Base-by-base conservation (phyloP, 2,329 filamentous ascomycete genomes). In the Hortaea werneckii region DNA sequence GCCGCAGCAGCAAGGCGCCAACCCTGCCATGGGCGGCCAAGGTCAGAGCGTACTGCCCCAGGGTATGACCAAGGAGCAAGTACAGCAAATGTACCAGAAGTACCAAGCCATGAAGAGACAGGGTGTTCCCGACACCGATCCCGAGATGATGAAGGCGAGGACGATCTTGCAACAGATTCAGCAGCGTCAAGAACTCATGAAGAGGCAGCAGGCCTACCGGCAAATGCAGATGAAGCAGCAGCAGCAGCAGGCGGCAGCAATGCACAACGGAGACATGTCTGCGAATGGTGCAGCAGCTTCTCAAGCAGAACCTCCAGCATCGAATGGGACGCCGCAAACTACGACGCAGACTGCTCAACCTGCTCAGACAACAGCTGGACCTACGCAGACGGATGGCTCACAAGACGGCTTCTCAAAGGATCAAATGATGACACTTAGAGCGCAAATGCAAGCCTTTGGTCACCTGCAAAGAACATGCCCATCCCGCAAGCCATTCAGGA, bases 381-480 rank as follows among this genome's bases (percentile, higher is more conserved):
- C 53, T 13, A 34, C 42, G 6, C 53, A 55, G 29, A 39, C 40
- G 40, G 55, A 59, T 41, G 48, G 50, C 34, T 29, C 48, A 8
- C 44, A 35, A 12, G 55, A 58, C n/a, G 39, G 45, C 6, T 54
- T 95, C 62, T 82, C 81, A 9, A 76, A 78, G 26, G 85, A 92
- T 46, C 92, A 98, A 63, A 71, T 95, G 40, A 74, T 77, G 26
- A 79, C 86, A 38, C 71, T 98, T 7, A 77, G 87, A 49, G 82
- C 85, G 54, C 92, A 98, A 64, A 95, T 96, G 42, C 76, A 83
- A 56, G 89, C 90, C 0, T 96, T 95, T 68, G 94, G 94, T 67
- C 76, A 88, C 54, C 74, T 98, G 4, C 83, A 86, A 5, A 92
- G 66, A 95, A 95, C 55, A 75, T 84, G 10, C 83, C 88, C 0